Percentiles rank a stretch among this genome's conserved stretches.
These are phyloP conservation scores for Daldinia eschscholtzii DNA, from an alignment of 2,329 filamentous ascomycete genomes.

Conservation along the genomic window DNA sequence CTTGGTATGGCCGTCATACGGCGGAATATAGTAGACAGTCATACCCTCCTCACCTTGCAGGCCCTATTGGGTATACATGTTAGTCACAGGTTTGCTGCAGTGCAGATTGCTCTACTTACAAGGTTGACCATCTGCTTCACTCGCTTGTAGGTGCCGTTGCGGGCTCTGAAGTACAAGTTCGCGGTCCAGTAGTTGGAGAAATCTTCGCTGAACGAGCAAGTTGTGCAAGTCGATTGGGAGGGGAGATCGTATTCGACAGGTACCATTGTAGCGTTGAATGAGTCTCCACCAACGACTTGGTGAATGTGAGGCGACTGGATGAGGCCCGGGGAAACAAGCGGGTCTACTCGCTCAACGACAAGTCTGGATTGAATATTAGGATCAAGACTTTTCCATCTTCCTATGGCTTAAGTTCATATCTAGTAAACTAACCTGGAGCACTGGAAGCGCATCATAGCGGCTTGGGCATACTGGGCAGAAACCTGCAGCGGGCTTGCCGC, in stretches of 20 bases:
- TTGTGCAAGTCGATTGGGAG: constrained; percentile 44
- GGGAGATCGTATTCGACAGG: constrained; percentile 42
- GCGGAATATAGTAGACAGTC: constrained; percentile 48
- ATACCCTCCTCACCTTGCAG: constrained; percentile 43
- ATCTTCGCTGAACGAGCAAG: constrained; percentile 47
- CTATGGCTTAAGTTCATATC: neutral
- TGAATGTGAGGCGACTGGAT: constrained; percentile 47
- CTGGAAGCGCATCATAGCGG: constrained; percentile 47
- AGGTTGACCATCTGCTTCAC: constrained; percentile 47
- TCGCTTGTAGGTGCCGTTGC: constrained; percentile 47
- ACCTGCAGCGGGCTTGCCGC: constrained; percentile 41
- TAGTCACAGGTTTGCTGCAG: neutral
- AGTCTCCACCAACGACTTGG: constrained; percentile 46
- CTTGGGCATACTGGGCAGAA: constrained; percentile 41
- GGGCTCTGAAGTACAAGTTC: constrained; percentile 46
- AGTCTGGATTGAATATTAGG: constrained; percentile 39
- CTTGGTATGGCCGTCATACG: constrained; percentile 42
- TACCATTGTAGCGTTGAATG: constrained; percentile 45
- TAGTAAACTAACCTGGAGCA: constrained; percentile 34
- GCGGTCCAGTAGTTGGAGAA: constrained; percentile 49
- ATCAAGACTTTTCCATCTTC: neutral
- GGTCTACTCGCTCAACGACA: constrained; percentile 48
- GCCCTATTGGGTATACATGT: constrained; percentile 26
- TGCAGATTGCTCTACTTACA: constrained; percentile 15
- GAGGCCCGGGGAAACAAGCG: constrained; percentile 44